Evolutionary conservation across 2,329 filamentous ascomycete species (phyloP).

Genomic region (Apiospora rasikravindrae): DNA sequence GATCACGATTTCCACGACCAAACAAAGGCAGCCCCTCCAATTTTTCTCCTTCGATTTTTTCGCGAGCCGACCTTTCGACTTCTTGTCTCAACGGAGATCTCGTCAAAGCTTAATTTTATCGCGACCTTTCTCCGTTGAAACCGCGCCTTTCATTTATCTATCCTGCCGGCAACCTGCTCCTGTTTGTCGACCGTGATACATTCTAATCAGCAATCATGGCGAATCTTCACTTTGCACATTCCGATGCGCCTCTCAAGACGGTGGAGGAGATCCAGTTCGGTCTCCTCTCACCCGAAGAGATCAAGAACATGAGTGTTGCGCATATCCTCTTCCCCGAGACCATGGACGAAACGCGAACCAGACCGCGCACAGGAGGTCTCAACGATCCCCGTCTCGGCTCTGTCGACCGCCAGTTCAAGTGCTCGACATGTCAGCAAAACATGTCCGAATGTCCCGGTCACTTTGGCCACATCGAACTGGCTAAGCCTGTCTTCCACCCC

Average conservation of each 20-base stretch:
- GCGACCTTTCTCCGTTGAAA: background rate
- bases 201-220: conserved; percentile 70
- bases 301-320: conserved; percentile 97
- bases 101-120: conserved; percentile 8
- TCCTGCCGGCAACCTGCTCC: background rate
- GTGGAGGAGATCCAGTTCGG: conserved; percentile 99
- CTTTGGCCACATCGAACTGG: conserved; percentile 98
- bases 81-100: background rate
- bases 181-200: conserved; percentile 18
- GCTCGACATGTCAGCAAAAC: conserved; percentile 93
- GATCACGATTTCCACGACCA: conserved; percentile 32
- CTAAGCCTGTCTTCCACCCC: conserved; percentile 91
- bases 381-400: conserved; percentile 97
- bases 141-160: background rate
- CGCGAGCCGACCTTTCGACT: conserved; percentile 16
- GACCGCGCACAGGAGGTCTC: conserved; percentile 87
- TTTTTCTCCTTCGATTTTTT: conserved; percentile 19
- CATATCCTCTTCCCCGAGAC: conserved; percentile 99
- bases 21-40: conserved; percentile 23
- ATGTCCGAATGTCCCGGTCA: conserved; percentile 97
- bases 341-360: conserved; percentile 94
- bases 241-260: conserved; percentile 93
- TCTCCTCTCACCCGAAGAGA: conserved; percentile 95
- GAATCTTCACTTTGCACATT: conserved; percentile 89
- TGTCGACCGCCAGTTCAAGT: conserved; percentile 94